Evolutionary conservation across 106 monocot genomes (phyloP), one percentile per base, ranked within the genome.

Genomic region (Iris macrosiphon): DNA sequence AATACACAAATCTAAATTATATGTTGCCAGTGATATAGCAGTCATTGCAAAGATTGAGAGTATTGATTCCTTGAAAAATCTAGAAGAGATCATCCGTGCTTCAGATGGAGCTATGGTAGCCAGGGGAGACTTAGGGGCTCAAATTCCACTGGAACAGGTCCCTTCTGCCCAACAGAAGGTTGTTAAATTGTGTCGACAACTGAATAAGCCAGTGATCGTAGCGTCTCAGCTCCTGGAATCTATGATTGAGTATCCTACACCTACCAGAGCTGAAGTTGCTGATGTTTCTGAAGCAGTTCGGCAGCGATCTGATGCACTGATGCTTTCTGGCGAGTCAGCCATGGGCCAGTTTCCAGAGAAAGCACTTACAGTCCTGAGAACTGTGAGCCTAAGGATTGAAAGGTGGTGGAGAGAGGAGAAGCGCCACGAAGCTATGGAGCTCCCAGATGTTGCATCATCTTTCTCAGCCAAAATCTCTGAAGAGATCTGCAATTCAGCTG

Each of bases 71-170:
- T 63, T 98, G 55, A 98, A 73, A 56, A 98, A 90, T 61, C 71
- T 91, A 49, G 90, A 98, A 55, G 87, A 87, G 57, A 87, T 98
- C 24, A 78, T 98, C 51, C 75, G 66, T 29, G 83, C 87, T 63
- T 87, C 96, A 51, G 96, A 98, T 73, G 96, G 96, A 49, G 87
- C 87, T 13, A 98, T 98, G 96, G 96, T 98, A 34, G 96, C 96
- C 6, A 74, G 96, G 72, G 96, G 96, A 53, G 96, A 98, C 50
- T 72, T 98, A 64, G 90, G 96, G 55, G 96, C 96, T 29, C 96
- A 98, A 55, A 90, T 98, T 60, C 96, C 91, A 11, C 67, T 98
- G 17, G 96, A 98, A 51, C 90, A 91, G 64, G 96, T 98, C 26
- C 96, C 96, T 29, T 66, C 96, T 15, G 74, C 67, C 7, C 96